Evolutionary conservation across 371 early-diverging fungal species (phyloP).

Genomic region (Blyttiomyces sp.): DNA sequence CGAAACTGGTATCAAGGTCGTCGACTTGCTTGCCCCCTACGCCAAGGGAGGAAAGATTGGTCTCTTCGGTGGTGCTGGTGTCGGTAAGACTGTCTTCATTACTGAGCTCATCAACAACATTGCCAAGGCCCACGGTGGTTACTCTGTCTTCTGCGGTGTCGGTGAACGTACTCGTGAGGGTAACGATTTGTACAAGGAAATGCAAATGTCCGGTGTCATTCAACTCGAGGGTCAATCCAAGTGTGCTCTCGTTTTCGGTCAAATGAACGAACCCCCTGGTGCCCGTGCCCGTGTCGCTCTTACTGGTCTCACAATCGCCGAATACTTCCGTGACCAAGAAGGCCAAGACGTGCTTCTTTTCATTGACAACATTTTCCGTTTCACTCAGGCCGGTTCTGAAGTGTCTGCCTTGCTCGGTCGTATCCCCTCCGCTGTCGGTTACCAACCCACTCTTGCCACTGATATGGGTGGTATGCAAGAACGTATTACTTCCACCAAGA

Average conservation of each 20-base stretch:
- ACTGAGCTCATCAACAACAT: constrained; percentile 98
- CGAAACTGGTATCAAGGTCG: constrained; percentile 98
- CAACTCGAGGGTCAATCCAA: constrained; percentile 92
- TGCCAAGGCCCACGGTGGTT: constrained; percentile 97
- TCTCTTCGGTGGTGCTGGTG: constrained; percentile 98
- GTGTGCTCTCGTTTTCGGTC: constrained; percentile 95
- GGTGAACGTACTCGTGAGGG: constrained; percentile 98
- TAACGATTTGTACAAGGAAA: constrained; percentile 98
- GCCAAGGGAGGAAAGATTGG: constrained; percentile 97
- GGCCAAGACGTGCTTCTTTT: constrained; percentile 98
- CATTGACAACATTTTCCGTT: constrained; percentile 99
- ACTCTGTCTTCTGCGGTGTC: constrained; percentile 96
- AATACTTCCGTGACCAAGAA: constrained; percentile 99
- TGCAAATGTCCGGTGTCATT: constrained; percentile 94
- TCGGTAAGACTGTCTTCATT: constrained; percentile 98
- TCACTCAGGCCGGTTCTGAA: constrained; percentile 63
- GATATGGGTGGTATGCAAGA: constrained; percentile 98
- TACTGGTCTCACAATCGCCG: constrained; percentile 97
- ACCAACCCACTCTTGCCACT: constrained; percentile 96
- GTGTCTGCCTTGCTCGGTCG: constrained; percentile 95
- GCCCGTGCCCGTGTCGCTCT: constrained; percentile 99
- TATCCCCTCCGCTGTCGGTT: constrained; percentile 99
- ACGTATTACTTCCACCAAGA: constrained; percentile 99
- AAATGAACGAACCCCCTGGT: constrained; percentile 99
- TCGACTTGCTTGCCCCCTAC: constrained; percentile 96